These are phyloP conservation scores for Rhizopus sp. DNA, from an alignment of 371 early-diverging fungal species.

Conservation along the genomic window DNA sequence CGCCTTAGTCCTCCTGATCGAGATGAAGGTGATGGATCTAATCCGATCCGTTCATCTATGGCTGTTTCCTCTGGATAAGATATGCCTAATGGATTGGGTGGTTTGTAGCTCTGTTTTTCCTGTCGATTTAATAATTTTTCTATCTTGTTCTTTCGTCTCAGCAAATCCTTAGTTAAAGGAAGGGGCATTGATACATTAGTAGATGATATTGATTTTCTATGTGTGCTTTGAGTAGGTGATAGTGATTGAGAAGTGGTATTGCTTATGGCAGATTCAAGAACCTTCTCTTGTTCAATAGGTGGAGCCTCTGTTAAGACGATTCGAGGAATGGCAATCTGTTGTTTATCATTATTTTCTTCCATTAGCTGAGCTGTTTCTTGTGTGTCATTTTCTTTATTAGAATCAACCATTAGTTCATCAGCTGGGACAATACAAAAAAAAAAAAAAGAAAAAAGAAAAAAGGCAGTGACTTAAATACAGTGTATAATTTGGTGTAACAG, in stretches of 20 bases:
- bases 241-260: constrained; percentile 1
- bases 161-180: constrained; percentile 48
- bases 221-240: constrained; percentile 11
- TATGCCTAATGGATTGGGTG: not conserved
- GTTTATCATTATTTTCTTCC: not conserved
- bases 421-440: not conserved
- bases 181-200: constrained; percentile 20
- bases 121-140: constrained; percentile 33
- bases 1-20: constrained; percentile 11
- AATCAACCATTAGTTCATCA: not conserved
- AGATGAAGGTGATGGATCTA: constrained; percentile 26
- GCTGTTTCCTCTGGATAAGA: constrained; percentile 5
- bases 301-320: constrained; percentile 38
- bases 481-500: no score
- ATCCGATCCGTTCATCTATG: constrained; percentile 40
- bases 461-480: not conserved
- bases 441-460: not conserved
- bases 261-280: not conserved
- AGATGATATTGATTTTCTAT: not conserved
- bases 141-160: constrained; percentile 44
- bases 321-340: constrained; percentile 31
- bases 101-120: constrained; percentile 10
- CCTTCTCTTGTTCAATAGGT: not conserved
- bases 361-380: not conserved
- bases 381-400: not conserved